phyloP scores from a whole-genome alignment of 169 alveolate genomes.

The Perkinsus chesapeaki region DNA sequence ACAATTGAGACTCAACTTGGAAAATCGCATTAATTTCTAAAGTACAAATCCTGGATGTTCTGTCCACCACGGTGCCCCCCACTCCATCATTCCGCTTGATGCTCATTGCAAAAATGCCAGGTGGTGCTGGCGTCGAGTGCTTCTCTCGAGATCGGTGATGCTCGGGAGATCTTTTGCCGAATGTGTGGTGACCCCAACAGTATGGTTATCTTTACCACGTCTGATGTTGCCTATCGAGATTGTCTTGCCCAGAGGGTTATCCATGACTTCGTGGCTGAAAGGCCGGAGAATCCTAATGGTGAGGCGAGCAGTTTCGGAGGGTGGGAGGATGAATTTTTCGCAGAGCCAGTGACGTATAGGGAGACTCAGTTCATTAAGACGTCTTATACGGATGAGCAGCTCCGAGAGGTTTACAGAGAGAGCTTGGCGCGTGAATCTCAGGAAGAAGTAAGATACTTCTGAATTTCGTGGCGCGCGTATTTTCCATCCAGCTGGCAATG shows the following conservation, averaged over 20 bases:
- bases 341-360: background rate
- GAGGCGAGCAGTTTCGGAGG: too few relatives aligned
- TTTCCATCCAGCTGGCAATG: background rate
- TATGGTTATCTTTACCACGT: background rate
- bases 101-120: background rate
- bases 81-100: background rate
- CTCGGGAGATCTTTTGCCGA: background rate
- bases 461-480: background rate
- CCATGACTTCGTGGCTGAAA: background rate
- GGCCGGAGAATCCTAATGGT: background rate
- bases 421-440: background rate
- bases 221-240: background rate
- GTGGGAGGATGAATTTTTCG: too few relatives aligned
- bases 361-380: background rate
- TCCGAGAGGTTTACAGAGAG: background rate
- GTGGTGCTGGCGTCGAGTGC: background rate
- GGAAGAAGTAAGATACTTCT: background rate
- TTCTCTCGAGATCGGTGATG: background rate
- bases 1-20: too few relatives aligned
- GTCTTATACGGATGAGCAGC: background rate
- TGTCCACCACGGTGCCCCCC: too few relatives aligned
- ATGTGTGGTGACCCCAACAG: slow-evolving; percentile 1
- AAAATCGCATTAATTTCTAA: too few relatives aligned
- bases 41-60: too few relatives aligned
- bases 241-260: background rate